phyloP scores from a whole-genome alignment of 805 yeast genomes.

The Pichia insulana region DNA sequence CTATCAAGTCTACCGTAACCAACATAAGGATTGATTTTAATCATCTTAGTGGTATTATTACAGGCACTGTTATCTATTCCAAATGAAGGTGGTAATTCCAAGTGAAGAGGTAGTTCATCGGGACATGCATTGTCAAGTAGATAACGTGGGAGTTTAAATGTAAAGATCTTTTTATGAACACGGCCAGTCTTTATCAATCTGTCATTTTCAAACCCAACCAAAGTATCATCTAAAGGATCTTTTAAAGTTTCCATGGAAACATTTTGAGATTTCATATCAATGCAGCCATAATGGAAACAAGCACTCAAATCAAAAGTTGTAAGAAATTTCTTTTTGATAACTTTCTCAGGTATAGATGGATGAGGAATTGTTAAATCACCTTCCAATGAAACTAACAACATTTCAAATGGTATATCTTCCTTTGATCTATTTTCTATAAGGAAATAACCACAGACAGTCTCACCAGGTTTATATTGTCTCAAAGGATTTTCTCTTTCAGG shows the following conservation, averaged over 20 bases:
- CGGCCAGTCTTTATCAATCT: conserved; percentile 37
- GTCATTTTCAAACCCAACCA: conserved; percentile 35
- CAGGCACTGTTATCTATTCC: conserved; percentile 27
- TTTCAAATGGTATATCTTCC: conserved; percentile 45
- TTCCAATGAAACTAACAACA: conserved; percentile 51
- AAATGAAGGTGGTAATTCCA: conserved; percentile 33
- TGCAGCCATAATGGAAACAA: conserved; percentile 35
- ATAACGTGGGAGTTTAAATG: conserved; percentile 45
- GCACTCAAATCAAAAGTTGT: conserved; percentile 46
- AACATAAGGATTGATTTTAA: conserved; percentile 29
- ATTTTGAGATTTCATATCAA: conserved; percentile 13
- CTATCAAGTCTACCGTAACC: conserved; percentile 48
- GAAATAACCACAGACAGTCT: conserved; percentile 50
- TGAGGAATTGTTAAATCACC: conserved; percentile 32
- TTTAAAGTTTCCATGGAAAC: background rate
- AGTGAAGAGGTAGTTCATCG: conserved; percentile 30
- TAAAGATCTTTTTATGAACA: conserved; percentile 47
- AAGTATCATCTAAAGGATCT: conserved; percentile 21
- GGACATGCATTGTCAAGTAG: conserved; percentile 45
- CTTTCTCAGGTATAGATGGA: conserved; percentile 1
- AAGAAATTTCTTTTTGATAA: conserved; percentile 28
- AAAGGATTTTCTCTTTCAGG: conserved; percentile 27
- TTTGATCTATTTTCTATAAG: conserved; percentile 33
- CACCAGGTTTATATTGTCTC: conserved; percentile 61
- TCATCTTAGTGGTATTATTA: conserved; percentile 16